Conservation (phyloP, 495 filamentous ascomycete genomes). For the Sphaerosporella brunnea region DNA sequence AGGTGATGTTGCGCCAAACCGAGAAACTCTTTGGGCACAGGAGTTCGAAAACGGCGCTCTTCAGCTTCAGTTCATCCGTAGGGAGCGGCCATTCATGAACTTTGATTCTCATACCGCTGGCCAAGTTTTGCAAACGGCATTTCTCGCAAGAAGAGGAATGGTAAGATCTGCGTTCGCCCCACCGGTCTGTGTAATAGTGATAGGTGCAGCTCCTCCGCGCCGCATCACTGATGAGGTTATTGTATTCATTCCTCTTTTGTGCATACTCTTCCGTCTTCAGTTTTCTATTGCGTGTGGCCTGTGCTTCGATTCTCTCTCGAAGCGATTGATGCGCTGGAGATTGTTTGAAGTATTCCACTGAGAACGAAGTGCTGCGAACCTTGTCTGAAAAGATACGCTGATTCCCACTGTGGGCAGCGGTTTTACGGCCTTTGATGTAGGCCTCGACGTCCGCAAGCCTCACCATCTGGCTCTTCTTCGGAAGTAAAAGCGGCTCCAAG, state of each 20-base stretch:
- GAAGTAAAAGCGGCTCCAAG: conserved; percentile 36
- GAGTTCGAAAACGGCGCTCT: conserved; percentile 43
- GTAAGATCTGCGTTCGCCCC: background rate
- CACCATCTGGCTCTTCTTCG: conserved; percentile 33
- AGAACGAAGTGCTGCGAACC: conserved; percentile 29
- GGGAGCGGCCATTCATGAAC: conserved; percentile 50
- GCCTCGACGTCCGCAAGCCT: conserved; percentile 33
- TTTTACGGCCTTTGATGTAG: conserved; percentile 30
- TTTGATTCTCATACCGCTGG: conserved; percentile 31
- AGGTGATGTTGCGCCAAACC: conserved; percentile 39
- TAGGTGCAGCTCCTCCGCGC: conserved; percentile 26
- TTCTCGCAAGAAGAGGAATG: conserved; percentile 26
- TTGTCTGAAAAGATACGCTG: conserved; percentile 28
- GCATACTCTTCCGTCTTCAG: conserved; percentile 33
- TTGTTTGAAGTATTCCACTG: conserved; percentile 36
- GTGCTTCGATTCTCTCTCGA: conserved; percentile 27
- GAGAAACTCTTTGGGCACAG: conserved; percentile 30
- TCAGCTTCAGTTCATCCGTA: conserved; percentile 18
- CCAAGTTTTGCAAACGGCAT: conserved; percentile 21
- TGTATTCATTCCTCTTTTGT: conserved; percentile 25
- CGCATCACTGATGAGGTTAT: conserved; percentile 22
- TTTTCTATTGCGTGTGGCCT: conserved; percentile 23
- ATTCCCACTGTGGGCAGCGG: conserved; percentile 9
- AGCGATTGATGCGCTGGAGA: conserved; percentile 32
- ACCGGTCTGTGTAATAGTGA: background rate